Conservation (phyloP, 2,329 filamentous ascomycete species). For the Penicillium sclerotiorum region DNA sequence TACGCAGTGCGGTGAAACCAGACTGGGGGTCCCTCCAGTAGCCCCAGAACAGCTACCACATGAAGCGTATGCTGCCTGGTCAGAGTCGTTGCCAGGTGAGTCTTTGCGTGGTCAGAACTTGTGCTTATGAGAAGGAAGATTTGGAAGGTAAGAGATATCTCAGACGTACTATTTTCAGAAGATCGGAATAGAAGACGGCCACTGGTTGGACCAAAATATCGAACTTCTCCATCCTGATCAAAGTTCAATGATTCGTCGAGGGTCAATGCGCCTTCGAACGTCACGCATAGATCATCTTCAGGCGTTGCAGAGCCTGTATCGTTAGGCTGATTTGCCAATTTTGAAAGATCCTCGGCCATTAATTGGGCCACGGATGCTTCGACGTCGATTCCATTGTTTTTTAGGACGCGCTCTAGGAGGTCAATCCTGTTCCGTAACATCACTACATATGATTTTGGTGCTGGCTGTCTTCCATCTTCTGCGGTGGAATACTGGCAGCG, state of each 20-base stretch:
- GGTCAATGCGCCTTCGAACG: slow-evolving; percentile 36
- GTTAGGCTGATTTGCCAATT: slow-evolving; percentile 3
- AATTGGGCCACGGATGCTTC: slow-evolving; percentile 26
- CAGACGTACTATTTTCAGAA: slow-evolving; percentile 12
- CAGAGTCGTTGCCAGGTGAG: slow-evolving; percentile 7
- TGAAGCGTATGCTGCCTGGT: slow-evolving; percentile 10
- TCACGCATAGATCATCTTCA: slow-evolving; percentile 24
- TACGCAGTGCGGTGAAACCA: not conserved
- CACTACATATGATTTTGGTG: slow-evolving; percentile 39
- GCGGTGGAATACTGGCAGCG: slow-evolving; percentile 34
- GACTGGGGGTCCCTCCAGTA: not conserved
- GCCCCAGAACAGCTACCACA: not conserved
- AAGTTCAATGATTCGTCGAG: slow-evolving; percentile 41
- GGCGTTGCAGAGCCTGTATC: slow-evolving; percentile 9
- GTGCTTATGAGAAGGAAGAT: not conserved
- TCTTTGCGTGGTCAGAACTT: slow-evolving; percentile 10
- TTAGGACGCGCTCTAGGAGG: slow-evolving; percentile 33
- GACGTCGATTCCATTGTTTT: slow-evolving; percentile 33
- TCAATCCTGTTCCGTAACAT: slow-evolving; percentile 37
- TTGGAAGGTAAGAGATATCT: not conserved
- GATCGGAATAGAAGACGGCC: slow-evolving; percentile 37
- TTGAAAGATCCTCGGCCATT: slow-evolving; percentile 3
- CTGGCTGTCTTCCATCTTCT: slow-evolving; percentile 39
- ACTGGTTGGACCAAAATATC: slow-evolving; percentile 43
- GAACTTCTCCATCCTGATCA: slow-evolving; percentile 38